These are phyloP conservation scores for Camellia lanceoleosa DNA, from an alignment of 148 eudicot genomes.

Conservation along the genomic window DNA sequence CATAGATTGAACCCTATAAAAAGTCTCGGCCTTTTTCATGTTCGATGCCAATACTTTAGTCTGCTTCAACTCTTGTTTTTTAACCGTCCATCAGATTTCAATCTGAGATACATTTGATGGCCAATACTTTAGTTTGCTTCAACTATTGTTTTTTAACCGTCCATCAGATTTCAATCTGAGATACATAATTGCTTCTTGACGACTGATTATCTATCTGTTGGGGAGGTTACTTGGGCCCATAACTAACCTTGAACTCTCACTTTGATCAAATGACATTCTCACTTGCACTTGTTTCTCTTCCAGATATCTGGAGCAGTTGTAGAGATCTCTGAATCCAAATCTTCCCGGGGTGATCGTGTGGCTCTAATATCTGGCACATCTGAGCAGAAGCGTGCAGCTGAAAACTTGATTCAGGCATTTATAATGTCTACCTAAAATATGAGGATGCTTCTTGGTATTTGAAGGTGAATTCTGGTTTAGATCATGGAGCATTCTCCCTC, in stretches of 20 bases:
- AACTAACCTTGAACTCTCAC: background rate
- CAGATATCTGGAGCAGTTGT: slow-evolving; percentile 91
- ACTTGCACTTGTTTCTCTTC: slow-evolving; percentile 23
- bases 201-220: background rate
- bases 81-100: background rate
- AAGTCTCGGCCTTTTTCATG: background rate
- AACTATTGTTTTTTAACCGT: background rate
- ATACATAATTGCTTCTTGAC: background rate
- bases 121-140: background rate
- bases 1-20: background rate
- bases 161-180: background rate
- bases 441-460: slow-evolving; percentile 29
- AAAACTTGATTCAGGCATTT: slow-evolving; percentile 88
- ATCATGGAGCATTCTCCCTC: slow-evolving; percentile 25
- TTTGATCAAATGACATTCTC: slow-evolving; percentile 18
- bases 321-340: slow-evolving; percentile 75
- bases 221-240: background rate
- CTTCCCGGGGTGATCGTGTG: slow-evolving; percentile 80
- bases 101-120: background rate
- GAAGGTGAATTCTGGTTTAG: slow-evolving; percentile 34
- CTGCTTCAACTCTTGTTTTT: background rate
- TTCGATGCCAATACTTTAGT: background rate
- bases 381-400: slow-evolving; percentile 88
- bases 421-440: slow-evolving; percentile 63
- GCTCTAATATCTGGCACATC: slow-evolving; percentile 80